Percentiles rank a stretch among this genome's conserved stretches.
Evolutionary conservation across 768 basidiomycete genomes (phyloP).

Genomic region (Amanita brunnescens): DNA sequence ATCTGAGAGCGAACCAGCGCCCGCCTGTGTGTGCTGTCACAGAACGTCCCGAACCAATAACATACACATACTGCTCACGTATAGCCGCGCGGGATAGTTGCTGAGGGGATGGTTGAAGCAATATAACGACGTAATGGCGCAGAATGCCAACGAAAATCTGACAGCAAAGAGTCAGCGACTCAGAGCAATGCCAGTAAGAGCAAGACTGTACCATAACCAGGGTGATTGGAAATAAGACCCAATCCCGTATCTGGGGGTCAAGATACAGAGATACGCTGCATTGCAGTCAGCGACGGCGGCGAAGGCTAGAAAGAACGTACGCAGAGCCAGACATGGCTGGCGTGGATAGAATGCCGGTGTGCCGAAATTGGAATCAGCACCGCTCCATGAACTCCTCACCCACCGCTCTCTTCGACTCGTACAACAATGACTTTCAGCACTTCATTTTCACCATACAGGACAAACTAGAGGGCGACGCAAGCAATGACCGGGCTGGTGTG

Average conservation of each 20-base stretch:
- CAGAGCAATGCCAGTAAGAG: neutral
- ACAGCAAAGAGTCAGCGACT: neutral
- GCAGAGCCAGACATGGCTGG: slow-evolving; percentile 25
- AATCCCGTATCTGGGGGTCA: slow-evolving; percentile 92
- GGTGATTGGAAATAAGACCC: slow-evolving; percentile 94
- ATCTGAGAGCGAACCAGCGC: slow-evolving; percentile 78
- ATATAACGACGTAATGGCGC: slow-evolving; percentile 83
- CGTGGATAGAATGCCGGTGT: neutral
- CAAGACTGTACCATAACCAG: slow-evolving; percentile 65
- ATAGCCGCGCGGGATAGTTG: slow-evolving; percentile 68
- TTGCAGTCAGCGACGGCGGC: neutral
- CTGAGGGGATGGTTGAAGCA: slow-evolving; percentile 81
- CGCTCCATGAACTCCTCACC: slow-evolving; percentile 71
- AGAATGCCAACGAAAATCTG: slow-evolving; percentile 86
- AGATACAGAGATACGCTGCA: slow-evolving; percentile 57
- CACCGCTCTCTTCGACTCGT: slow-evolving; percentile 80
- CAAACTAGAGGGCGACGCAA: slow-evolving; percentile 67
- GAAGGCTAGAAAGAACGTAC: slow-evolving; percentile 23
- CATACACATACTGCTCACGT: slow-evolving; percentile 77
- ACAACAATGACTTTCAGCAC: slow-evolving; percentile 87
- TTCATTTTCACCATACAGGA: slow-evolving; percentile 66
- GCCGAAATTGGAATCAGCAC: neutral
- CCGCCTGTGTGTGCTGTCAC: slow-evolving; percentile 33
- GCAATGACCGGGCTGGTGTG: slow-evolving; percentile 64
- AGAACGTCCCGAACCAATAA: neutral